Base-by-base conservation (phyloP, 257 asterid genomes). In the Asclepias syriaca region DNA sequence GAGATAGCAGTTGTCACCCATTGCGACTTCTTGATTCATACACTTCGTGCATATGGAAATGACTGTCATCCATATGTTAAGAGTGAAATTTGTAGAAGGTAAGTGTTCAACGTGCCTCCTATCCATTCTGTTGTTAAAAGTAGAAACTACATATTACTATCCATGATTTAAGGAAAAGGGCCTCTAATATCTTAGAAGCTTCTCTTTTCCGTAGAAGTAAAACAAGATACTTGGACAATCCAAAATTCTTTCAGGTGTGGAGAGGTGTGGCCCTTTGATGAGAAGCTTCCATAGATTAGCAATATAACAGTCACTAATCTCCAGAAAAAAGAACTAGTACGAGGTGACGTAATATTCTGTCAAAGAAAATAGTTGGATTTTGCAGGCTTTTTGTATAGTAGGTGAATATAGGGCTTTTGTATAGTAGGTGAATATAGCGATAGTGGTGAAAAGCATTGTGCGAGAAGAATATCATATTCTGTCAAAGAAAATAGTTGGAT, bases 1-100 rank as follows among this genome's bases (percentile, higher is more conserved):
- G 97, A 94, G 84, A 94, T 94, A 78, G 97, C 93, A 56, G 87
- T 94, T 77, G 96, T 94, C 68, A 91, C 96, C 64, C 98, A 94
- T 40, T 86, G 90, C 75, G 97, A 88, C 71, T 89, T 91, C 78
- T 81, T 94, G 80, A 71, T 82, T 65, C 95, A 91, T 59, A 85
- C 93, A 18, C 87, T 94, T 19, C 43, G 79, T 63, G 77, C 81
- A 77, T 91, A 81, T 81, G 98, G 97, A 75, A 70, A 74, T 74
- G 97, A 91, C 75, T 88, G 98, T 46, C 90, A 91, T 79, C 86
- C 89, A 78, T 67, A 85, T 27, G 79, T 89, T 77, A 85, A 88
- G 85, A 77, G n/a, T 68, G 97, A 91, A 83, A 89, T 94, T 76
- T 76, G 90, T 85, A 81, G n/a, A 68, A 80, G 85, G 98, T 94